Base-by-base conservation (phyloP, 139 green algal species). In the Chlamydomonas sp. region DNA sequence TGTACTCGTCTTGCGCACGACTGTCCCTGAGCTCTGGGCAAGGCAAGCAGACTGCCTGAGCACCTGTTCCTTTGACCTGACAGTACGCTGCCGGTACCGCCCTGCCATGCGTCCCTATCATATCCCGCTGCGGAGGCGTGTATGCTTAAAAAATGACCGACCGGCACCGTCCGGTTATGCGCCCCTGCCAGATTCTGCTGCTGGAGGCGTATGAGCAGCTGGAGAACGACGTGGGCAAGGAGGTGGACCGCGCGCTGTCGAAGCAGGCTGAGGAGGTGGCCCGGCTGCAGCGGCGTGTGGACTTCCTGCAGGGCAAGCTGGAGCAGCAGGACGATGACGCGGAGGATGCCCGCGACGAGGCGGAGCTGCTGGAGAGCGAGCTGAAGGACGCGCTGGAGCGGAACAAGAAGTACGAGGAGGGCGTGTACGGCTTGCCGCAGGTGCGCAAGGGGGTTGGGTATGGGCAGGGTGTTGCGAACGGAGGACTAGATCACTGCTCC, bases 131-230 rank as follows among this genome's bases (percentile, higher is more conserved):
- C 31, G 31, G 31, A 49, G 31, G 31, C 31, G 0, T 49, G 31
- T 49, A 49, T 49, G 31, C 31, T 49, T 49, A 49, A 49, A 49
- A 49, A 49, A 49, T 49, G 31, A 49, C 31, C 0, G 31, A 49
- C 31, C 31, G 31, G 31, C 31, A 49, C 31, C 31, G 31, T 49
- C 31, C 31, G 31, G 31, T 49, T 49, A 49, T 49, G 31, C 31
- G 31, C 31, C 31, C 31, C 63, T 17, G 1, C 16, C 82, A 96
- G 94, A 87, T 95, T 4, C 86, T 96, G 80, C 88, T 97, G 84
- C 89, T 97, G 78, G 95, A 97, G 87, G 95, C 95, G 9, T 97
- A 97, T 78, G 95, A 97, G 85, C 94, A 96, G 87, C 91, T 97
- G 79, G 95, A 97, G 88, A 82, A 87, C 76, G 94, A 96, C 85